Conservation (phyloP, 106 monocot species). For the Apostasia ramifera region DNA sequence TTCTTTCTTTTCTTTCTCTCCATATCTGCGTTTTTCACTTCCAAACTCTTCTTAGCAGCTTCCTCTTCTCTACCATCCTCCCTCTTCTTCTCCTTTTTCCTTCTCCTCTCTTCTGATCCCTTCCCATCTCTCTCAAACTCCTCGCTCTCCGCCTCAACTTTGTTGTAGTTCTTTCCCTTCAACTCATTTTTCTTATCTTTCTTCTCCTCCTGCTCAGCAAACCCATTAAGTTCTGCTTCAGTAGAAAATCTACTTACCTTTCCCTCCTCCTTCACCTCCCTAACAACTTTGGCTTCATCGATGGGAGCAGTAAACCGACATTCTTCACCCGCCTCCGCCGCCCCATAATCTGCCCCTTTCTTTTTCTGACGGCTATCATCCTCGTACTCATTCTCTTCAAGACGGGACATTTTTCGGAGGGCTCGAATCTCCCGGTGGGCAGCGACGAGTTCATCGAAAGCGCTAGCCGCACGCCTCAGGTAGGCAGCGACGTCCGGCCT, state of each 20-base stretch:
- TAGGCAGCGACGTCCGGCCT: constrained; percentile 30
- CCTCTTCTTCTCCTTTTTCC: constrained; percentile 1
- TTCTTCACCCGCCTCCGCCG: not conserved
- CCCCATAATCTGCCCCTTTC: not conserved
- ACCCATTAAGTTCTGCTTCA: not conserved
- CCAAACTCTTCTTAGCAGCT: not conserved
- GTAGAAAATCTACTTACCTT: not conserved
- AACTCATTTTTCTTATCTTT: not conserved
- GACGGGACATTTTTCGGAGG: not conserved
- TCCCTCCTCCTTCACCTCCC: not conserved
- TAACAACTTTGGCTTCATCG: not conserved
- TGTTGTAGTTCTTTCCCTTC: not conserved
- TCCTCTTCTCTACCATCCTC: not conserved
- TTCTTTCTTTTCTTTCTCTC: constrained; percentile 3
- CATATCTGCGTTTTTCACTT: too few species aligned
- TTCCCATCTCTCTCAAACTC: not conserved
- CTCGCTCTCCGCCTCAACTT: not conserved
- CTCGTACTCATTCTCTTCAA: not conserved
- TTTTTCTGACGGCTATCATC: not conserved
- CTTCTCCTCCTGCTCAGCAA: constrained; percentile 1
- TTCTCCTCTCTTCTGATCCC: not conserved
- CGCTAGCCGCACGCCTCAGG: constrained; percentile 25
- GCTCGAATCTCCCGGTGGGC: constrained; percentile 18
- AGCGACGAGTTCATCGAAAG: constrained; percentile 33
- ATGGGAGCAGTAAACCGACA: too few species aligned